Evolutionary conservation across 305 asterid species (phyloP), one percentile per base, ranked within the genome.

Genomic region (Fraxinus baroniana): DNA sequence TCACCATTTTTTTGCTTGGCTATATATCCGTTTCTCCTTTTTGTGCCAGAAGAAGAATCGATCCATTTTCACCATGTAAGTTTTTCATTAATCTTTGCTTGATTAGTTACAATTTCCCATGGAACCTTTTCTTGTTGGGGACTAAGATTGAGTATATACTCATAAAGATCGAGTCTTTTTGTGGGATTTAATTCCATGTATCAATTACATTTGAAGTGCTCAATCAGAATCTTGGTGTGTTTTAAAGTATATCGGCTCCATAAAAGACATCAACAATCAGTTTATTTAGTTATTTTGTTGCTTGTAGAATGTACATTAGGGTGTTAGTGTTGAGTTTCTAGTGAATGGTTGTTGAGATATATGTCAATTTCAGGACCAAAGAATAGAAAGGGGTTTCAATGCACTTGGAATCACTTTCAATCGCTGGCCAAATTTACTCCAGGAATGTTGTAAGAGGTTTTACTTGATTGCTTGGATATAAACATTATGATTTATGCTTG

Each of bases 21-120:
- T 39, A 85, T 36, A 82, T 81, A 0, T 87, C 46, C 62, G 84
- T 85, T 46, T 82, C 83, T 30, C 46, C 86, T 85, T 3, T 64
- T 86, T 39, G 12, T 2, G 3, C 84, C 83, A 80, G 36, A 52
- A 81, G 78, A 77, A 5, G 2, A 36, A 33, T 17, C 79, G 3
- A 78, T 24, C 79, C 86, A 78, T 75, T 78, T 32, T 80, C 85
- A 3, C 80, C 86, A 7, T 77, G 89, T 88, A 60, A 88, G 84
- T 39, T 39, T 39, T 39, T 39, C 46, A 39, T 37, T 9, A 39
- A 8, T 39, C 46, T 39, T 39, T 39, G 46, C 46, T 39, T 39
- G 46, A 8, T 39, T 39, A 39, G 46, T 39, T 39, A 9, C 46
- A 39, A 39, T 39, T 39, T 39, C 8, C 46, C 13, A 2, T 39